phyloP scores from a whole-genome alignment of 2,329 filamentous ascomycete genomes.

The Aspergillus thermomutatus region DNA sequence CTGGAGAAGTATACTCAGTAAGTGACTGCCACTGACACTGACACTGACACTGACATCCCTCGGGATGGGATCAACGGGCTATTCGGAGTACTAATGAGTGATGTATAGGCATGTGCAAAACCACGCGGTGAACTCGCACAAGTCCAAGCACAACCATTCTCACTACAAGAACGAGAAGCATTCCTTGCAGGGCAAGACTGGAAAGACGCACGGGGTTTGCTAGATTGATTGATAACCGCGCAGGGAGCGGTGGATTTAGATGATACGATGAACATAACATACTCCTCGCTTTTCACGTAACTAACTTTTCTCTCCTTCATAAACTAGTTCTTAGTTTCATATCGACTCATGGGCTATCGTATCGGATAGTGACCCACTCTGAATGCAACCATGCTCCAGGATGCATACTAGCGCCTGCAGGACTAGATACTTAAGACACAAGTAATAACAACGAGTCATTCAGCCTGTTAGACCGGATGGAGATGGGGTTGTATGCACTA shows the following conservation, averaged over 20 bases:
- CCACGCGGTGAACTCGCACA: slow-evolving; percentile 53
- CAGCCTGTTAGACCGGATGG: too few relatives aligned
- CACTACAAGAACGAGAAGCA: slow-evolving; percentile 72
- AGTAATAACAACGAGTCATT: too few relatives aligned
- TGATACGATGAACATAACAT: too few relatives aligned
- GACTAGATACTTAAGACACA: background rate
- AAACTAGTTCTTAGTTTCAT: background rate
- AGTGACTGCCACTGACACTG: too few relatives aligned
- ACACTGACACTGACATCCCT: background rate
- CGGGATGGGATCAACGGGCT: background rate
- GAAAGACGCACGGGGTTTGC: slow-evolving; percentile 86
- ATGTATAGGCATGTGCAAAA: slow-evolving; percentile 48
- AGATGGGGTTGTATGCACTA: too few relatives aligned
- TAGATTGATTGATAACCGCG: slow-evolving; percentile 40
- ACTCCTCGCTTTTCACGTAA: too few relatives aligned
- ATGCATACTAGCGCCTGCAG: background rate
- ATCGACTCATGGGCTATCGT: background rate
- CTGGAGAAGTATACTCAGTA: slow-evolving; percentile 68
- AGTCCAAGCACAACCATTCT: slow-evolving; percentile 49
- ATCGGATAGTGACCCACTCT: background rate
- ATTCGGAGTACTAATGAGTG: slow-evolving; percentile 4
- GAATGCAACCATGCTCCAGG: background rate
- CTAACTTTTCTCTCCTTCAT: background rate
- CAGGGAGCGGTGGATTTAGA: background rate
- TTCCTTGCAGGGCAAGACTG: slow-evolving; percentile 82